Percentiles rank a stretch among this genome's conserved stretches.
Conservation (phyloP, 1,284 basidiomycete genomes). For the Sanguinoderma infundibulare region DNA sequence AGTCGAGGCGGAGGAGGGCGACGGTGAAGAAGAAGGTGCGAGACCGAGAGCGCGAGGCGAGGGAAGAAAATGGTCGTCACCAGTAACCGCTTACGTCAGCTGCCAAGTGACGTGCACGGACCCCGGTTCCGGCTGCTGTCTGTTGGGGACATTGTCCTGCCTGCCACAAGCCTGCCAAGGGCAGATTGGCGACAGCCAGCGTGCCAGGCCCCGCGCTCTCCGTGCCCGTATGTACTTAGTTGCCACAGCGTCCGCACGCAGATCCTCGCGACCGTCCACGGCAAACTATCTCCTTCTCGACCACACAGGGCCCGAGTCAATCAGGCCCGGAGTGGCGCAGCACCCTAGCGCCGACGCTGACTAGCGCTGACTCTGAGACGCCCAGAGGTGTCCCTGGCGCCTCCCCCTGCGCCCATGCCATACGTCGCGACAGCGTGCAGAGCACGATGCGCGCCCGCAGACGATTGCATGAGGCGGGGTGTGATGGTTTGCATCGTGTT, state of each 20-base stretch:
- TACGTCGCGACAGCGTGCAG: slow-evolving; percentile 6
- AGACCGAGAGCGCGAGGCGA: slow-evolving; percentile 22
- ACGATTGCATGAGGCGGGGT: neutral
- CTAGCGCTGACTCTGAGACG: neutral
- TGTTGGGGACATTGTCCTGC: neutral
- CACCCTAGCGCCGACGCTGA: too few species aligned
- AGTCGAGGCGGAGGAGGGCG: slow-evolving; percentile 29
- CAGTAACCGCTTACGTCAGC: slow-evolving; percentile 27
- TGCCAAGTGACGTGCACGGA: slow-evolving; percentile 29
- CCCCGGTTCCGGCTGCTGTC: slow-evolving; percentile 6
- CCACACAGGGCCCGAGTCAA: neutral
- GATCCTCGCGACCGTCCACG: neutral
- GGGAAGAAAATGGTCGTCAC: slow-evolving; percentile 26
- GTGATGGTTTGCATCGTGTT: slow-evolving; percentile 22
- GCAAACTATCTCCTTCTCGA: neutral
- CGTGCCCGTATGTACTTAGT: too few species aligned
- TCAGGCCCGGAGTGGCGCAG: neutral
- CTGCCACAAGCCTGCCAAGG: neutral
- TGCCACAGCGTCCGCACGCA: neutral
- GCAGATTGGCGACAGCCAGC: neutral
- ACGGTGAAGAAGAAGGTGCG: slow-evolving; percentile 13
- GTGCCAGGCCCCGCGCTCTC: too few species aligned
- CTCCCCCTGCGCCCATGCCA: neutral
- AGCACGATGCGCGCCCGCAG: slow-evolving; percentile 6
- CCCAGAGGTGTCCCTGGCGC: neutral